These are phyloP conservation scores for Cetradonia linearis DNA, from an alignment of 495 filamentous ascomycete species.

Conservation along the genomic window DNA sequence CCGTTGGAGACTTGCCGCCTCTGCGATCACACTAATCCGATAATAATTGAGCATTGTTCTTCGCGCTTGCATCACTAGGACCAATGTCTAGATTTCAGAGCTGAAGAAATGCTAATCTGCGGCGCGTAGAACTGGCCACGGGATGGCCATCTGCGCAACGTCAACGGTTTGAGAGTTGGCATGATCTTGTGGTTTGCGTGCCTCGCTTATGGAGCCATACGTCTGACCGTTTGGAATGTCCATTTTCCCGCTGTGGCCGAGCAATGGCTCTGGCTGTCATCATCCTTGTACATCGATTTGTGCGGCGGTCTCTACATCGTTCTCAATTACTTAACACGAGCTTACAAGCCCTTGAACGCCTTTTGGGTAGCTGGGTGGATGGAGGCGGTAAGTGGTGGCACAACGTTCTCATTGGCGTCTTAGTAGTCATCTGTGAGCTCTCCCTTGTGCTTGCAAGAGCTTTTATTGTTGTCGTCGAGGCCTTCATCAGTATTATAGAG, in stretches of 20 bases:
- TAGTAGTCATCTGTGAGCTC: slow-evolving; percentile 18
- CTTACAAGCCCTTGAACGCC: slow-evolving; percentile 5
- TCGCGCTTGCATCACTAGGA: slow-evolving; percentile 2
- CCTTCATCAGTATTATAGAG: slow-evolving; percentile 28
- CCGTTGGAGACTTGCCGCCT: slow-evolving; percentile 11
- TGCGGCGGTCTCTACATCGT: slow-evolving; percentile 17
- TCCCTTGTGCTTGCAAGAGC: slow-evolving; percentile 23
- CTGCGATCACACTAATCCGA: slow-evolving; percentile 11
- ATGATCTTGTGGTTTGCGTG: slow-evolving; percentile 14
- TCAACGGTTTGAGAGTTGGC: slow-evolving; percentile 6
- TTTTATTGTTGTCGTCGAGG: slow-evolving; percentile 30
- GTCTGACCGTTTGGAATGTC: slow-evolving; percentile 28
- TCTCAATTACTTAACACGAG: slow-evolving; percentile 12
- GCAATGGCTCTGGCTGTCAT: slow-evolving; percentile 27
- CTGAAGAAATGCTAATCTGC: slow-evolving; percentile 2
- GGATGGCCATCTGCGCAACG: slow-evolving; percentile 14
- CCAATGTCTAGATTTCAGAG: slow-evolving; percentile 12
- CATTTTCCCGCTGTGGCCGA: slow-evolving; percentile 27
- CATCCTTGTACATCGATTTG: slow-evolving; percentile 19
- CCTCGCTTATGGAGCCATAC: slow-evolving; percentile 25
- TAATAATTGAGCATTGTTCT: neutral
- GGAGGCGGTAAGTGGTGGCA: slow-evolving; percentile 14
- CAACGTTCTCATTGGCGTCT: slow-evolving; percentile 10
- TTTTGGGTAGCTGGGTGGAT: slow-evolving; percentile 16
- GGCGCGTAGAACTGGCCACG: slow-evolving; percentile 8